These are phyloP conservation scores for Amanita jacksonii DNA, from an alignment of 768 basidiomycete species.

Conservation along the genomic window DNA sequence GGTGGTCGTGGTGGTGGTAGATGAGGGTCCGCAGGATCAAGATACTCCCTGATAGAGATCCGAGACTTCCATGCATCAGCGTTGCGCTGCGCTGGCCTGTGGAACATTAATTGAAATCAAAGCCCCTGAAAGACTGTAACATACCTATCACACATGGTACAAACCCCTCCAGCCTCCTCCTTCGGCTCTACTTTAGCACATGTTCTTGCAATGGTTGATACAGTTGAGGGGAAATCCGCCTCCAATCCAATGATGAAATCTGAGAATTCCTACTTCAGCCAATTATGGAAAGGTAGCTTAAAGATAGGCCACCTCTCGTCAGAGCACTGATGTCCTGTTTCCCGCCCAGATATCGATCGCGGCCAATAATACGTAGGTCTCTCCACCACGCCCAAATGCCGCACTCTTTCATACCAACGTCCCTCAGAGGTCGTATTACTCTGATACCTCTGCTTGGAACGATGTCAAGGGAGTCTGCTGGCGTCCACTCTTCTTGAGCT, in stretches of 20 bases:
- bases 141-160: constrained; percentile 61
- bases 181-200: constrained; percentile 73
- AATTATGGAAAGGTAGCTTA: neutral
- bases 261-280: constrained; percentile 16
- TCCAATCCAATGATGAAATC: constrained; percentile 78
- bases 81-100: constrained; percentile 53
- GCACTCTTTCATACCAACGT: constrained; percentile 26
- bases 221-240: constrained; percentile 78
- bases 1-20: neutral
- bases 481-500: constrained; percentile 60
- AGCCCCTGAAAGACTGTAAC: constrained; percentile 9
- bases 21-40: neutral
- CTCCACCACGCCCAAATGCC: constrained; percentile 12
- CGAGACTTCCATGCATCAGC: constrained; percentile 66
- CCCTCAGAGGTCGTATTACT: constrained; percentile 59
- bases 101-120: neutral
- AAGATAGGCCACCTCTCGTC: constrained; percentile 48
- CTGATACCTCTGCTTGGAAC: constrained; percentile 24
- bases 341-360: constrained; percentile 33
- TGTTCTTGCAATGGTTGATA: constrained; percentile 74
- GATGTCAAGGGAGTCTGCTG: constrained; percentile 12
- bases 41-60: constrained; percentile 59
- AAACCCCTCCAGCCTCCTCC: constrained; percentile 34
- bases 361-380: constrained; percentile 22
- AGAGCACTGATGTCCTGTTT: constrained; percentile 53